Evolutionary conservation across 331 rosid genomes (phyloP).

Genomic region (Saraca asoca): DNA sequence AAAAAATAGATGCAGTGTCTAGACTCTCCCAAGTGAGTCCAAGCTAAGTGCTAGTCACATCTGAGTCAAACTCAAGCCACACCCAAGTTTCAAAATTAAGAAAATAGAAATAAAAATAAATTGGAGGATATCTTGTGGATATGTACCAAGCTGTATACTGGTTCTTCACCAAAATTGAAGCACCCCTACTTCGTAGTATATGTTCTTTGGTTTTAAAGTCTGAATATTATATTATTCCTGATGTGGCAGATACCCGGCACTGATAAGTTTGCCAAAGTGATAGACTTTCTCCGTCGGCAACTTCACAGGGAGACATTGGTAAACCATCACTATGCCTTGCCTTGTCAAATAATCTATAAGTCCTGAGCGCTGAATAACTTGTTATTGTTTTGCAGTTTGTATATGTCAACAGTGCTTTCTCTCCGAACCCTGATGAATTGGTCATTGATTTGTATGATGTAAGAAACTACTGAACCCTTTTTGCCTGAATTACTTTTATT

Average conservation of each 20-base stretch:
- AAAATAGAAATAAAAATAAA: no score
- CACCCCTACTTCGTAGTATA: not conserved
- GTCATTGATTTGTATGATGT: slow-evolving; percentile 79
- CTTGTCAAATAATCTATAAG: slow-evolving; percentile 14
- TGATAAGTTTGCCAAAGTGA: slow-evolving; percentile 85
- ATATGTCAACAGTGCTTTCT: slow-evolving; percentile 83
- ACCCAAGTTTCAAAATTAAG: no score
- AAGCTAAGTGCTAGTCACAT: no score
- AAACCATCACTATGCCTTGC: slow-evolving; percentile 25
- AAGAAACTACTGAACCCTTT: slow-evolving; percentile 38
- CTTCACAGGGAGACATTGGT: slow-evolving; percentile 89
- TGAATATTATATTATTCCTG: slow-evolving; percentile 2
- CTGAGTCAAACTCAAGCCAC: no score
- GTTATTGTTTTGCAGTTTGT: slow-evolving; percentile 66
- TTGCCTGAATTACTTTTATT: no score
- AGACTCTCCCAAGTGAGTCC: no score
- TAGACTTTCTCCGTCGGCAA: slow-evolving; percentile 79
- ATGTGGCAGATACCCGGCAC: slow-evolving; percentile 66
- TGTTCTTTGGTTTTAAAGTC: slow-evolving; percentile 3
- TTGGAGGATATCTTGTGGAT: no score
- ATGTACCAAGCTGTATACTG: no score
- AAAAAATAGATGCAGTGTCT: no score
- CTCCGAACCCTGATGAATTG: slow-evolving; percentile 81
- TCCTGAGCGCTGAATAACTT: slow-evolving; percentile 15
- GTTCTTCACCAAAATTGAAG: no score